Base-by-base conservation (phyloP, 1,139 yeast species). In the Magnusiomyces suaveolens region DNA sequence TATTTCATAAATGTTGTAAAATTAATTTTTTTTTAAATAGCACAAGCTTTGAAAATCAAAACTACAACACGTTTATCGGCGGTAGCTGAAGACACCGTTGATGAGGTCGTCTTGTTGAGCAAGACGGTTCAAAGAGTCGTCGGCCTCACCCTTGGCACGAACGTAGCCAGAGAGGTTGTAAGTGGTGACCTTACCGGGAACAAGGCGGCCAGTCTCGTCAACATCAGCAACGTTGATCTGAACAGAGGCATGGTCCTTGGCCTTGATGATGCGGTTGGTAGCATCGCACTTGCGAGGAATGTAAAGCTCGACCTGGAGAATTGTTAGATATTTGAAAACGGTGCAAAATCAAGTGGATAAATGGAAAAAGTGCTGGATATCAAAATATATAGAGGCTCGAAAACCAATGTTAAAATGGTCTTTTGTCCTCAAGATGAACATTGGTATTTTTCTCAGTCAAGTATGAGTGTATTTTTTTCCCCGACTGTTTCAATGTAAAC, bases 261-360 rank as follows among this genome's bases (percentile, higher is more conserved):
- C 94, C 84, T 88, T 89, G 84, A 92, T 90, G 82, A 94, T 89
- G 83, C 97, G 90, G 97, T 89, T 90, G 81, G 98, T 89, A 75
- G 98, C 99, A 80, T 97, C 92, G 84, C 99, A 92, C 84, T 92
- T 92, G 87, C 98, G 88, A 83, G 99, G 99, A 80, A 92, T 96
- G 95, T 92, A 92, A 80, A 92, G 90, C 84, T 94, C 99, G 80
- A 92, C 96, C 96, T 88, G 70, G 21, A 3, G 47, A n/a, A 23
- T 10, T 18, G 16, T 8, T 8, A 29, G 36, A 12, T 29, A 29
- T 29, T 29, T 29, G 36, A 29, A 29, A 29, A 12, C 36, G 12
- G 12, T 29, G 12, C 12, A 29, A 8, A 29, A 12, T 29, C 36
- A 29, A 29, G 36, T 29, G 36, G 36, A 12, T 8, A 29, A 29